phyloP scores from a whole-genome alignment of 2,329 filamentous ascomycete genomes.

The Diaporthe ilicicola region DNA sequence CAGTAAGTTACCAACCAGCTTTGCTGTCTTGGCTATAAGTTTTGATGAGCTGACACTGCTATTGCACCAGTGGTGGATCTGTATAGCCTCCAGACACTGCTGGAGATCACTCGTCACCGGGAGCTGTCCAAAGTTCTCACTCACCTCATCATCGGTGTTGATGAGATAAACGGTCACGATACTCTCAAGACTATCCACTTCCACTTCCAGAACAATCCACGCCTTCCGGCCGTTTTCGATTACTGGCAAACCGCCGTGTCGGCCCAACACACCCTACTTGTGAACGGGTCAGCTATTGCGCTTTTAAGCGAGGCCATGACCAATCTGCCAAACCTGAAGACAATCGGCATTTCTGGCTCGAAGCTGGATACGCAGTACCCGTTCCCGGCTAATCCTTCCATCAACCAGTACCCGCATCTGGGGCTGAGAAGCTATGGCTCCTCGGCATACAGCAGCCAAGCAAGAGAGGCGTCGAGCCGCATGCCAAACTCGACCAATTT shows the following conservation, averaged over 20 bases:
- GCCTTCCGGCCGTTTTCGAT: not conserved
- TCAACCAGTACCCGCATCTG: not conserved
- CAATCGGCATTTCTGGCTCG: not conserved
- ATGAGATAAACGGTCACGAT: not conserved
- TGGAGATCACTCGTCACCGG: not conserved
- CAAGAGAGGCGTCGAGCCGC: rapidly evolving
- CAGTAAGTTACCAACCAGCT: not conserved
- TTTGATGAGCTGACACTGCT: too few species aligned
- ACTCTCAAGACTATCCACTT: too few species aligned
- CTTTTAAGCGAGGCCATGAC: not conserved
- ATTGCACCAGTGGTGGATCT: not conserved
- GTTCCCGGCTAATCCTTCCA: too few species aligned
- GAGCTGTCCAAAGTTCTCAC: not conserved
- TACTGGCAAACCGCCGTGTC: not conserved
- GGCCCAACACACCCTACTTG: not conserved
- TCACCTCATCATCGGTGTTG: not conserved
- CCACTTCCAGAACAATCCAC: too few species aligned
- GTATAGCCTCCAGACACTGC: not conserved
- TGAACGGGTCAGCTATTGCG: not conserved
- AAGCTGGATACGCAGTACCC: rapidly evolving
- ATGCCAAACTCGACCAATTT: not conserved
- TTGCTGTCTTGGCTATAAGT: too few species aligned
- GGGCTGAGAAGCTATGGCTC: not conserved
- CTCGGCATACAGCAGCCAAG: not conserved
- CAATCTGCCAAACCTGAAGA: not conserved